Base-by-base conservation (phyloP, 805 yeast species). In the Brettanomyces custersianus region DNA sequence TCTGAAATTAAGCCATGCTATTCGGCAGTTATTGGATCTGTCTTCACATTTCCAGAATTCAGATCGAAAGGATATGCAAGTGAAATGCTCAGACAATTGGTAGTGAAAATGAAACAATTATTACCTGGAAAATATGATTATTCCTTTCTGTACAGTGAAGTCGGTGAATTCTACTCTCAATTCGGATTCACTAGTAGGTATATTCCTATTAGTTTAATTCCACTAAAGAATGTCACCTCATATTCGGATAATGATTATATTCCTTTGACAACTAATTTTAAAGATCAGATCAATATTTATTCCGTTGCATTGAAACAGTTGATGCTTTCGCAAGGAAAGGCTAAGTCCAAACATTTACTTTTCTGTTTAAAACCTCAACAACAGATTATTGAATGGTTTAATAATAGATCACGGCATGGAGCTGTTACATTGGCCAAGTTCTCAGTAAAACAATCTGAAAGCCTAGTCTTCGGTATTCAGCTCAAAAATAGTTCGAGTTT, bases 71-170 rank as follows among this genome's bases (percentile, higher is more conserved):
- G 82, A 2, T 74, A 72, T 46, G 82, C 81, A 0, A 52, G 53
- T 6, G 36, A 39, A 20, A 67, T 78, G 78, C 56, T 78, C 30
- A 38, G 38, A 11, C 32, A 37, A 18, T 44, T 73, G 25, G 57
- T 61, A 36, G 44, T 54, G 5, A 15, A 41, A 29, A 29, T 50
- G 29, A 24, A 24, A 4, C 28, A 41, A 2, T 11, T 45, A 7
- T 51, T 50, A 8, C 16, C 24, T 39, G 68, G 59, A 18, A 41
- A 55, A 3, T 31, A 54, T 22, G 53, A 53, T 20, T 54, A 63
- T 22, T 54, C 66, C 25, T 62, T 63, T 28, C 64, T 85, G 35
- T 84, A 83, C 65, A 79, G 90, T 42, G 92, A 79, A 33, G 74
- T 82, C 16, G 90, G 82, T 12, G 68, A 65, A 22, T 83, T 69